Conservation (phyloP, 2,329 filamentous ascomycete genomes). For the Blastomyces percursus region DNA sequence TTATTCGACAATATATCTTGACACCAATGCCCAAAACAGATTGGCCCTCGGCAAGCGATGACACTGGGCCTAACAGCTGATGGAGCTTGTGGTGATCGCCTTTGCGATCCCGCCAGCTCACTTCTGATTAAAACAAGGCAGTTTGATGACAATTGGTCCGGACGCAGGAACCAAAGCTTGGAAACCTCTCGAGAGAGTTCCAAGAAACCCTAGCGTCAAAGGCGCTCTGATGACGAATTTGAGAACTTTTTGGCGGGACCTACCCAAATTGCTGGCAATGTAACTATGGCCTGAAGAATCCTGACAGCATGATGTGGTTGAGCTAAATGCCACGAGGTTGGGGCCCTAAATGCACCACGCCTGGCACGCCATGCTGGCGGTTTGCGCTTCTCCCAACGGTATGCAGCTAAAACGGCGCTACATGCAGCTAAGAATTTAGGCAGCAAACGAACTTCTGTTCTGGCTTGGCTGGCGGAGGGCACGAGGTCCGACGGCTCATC, state of each 20-base stretch:
- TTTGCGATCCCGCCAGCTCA: background rate
- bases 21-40: background rate
- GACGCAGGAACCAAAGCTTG: background rate
- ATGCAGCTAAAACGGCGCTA: background rate
- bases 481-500: background rate
- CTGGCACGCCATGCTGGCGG: background rate
- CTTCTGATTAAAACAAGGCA: background rate
- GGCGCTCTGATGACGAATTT: background rate
- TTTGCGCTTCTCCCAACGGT: background rate
- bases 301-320: background rate
- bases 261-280: background rate
- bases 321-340: background rate
- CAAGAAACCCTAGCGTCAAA: background rate
- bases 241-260: background rate
- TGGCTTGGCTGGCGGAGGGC: background rate
- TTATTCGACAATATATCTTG: no score
- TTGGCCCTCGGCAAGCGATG: background rate
- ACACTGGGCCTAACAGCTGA: background rate
- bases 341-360: background rate
- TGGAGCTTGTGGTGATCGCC: background rate
- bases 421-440: background rate
- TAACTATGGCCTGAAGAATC: background rate
- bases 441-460: background rate
- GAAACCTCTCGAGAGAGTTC: background rate
- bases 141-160: background rate